Conservation (phyloP, 805 yeast species). For the Candida stauntonica region DNA sequence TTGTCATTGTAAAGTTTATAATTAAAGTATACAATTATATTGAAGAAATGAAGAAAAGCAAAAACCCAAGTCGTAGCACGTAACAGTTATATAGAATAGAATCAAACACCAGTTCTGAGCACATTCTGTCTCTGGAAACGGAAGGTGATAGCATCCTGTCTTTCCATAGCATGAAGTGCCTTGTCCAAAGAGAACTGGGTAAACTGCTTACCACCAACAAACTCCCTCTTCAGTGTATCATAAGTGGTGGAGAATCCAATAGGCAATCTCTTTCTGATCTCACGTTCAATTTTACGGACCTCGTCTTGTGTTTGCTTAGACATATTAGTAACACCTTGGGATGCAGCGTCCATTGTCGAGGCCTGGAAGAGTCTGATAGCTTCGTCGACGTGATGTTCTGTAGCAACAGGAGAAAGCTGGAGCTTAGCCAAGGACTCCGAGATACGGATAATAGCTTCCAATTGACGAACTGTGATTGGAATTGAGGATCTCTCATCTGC, state of each 20-base stretch:
- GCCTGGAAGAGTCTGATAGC: constrained; percentile 93
- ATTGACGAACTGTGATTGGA: constrained; percentile 95
- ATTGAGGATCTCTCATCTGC: constrained; percentile 89
- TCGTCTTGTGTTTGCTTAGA: constrained; percentile 60
- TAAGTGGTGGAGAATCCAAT: constrained; percentile 95
- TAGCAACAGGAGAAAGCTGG: constrained; percentile 76
- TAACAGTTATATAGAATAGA: background rate
- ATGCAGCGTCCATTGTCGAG: constrained; percentile 94
- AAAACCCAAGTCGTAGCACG: background rate
- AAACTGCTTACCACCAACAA: constrained; percentile 61
- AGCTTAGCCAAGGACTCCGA: constrained; percentile 91
- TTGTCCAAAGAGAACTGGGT: constrained; percentile 73
- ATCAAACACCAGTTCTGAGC: constrained; percentile 41
- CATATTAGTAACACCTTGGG: constrained; percentile 45
- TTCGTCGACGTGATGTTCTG: constrained; percentile 88
- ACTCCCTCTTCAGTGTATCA: constrained; percentile 76
- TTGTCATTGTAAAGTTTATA: too few relatives aligned
- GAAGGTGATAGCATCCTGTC: constrained; percentile 82
- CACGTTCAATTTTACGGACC: constrained; percentile 75
- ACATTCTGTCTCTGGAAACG: constrained; percentile 83
- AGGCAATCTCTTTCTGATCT: constrained; percentile 84
- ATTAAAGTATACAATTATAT: too few relatives aligned
- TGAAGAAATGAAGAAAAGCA: background rate
- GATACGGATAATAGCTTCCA: constrained; percentile 95
- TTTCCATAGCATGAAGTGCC: constrained; percentile 76